Percentiles rank a stretch among this genome's conserved stretches.
phyloP scores from a whole-genome alignment of 2,329 filamentous ascomycete species.

The Beauveria sp. region DNA sequence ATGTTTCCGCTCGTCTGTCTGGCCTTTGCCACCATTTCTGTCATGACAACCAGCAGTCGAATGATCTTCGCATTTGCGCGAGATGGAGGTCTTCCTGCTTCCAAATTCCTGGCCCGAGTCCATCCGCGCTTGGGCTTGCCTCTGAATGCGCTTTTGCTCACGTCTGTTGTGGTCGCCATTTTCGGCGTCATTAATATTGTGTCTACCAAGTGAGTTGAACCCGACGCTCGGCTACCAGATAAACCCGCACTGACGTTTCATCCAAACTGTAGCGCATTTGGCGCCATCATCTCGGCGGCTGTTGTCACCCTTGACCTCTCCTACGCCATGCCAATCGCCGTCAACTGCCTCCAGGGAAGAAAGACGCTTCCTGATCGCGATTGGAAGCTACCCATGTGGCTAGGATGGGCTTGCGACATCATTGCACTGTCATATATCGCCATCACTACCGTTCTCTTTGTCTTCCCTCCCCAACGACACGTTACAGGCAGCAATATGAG shows the following conservation, averaged over 20 bases:
- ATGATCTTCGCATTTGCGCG: constrained; percentile 60
- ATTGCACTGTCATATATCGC: constrained; percentile 54
- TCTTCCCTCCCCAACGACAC: constrained; percentile 62
- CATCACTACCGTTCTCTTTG: constrained; percentile 63
- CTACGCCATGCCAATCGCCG: constrained; percentile 65
- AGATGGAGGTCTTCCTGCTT: constrained; percentile 59
- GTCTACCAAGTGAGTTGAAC: constrained; percentile 34
- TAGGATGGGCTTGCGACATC: constrained; percentile 29
- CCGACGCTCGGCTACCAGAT: too few species aligned
- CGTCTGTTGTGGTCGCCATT: constrained; percentile 52
- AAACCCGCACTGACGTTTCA: background rate
- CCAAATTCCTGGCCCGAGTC: constrained; percentile 51
- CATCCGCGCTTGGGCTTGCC: constrained; percentile 56
- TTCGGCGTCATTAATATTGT: constrained; percentile 66
- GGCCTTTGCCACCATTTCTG: constrained; percentile 53
- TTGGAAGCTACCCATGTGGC: constrained; percentile 26
- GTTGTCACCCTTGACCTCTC: constrained; percentile 66
- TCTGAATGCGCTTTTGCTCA: constrained; percentile 57
- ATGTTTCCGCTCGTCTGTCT: constrained; percentile 60
- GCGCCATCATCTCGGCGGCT: constrained; percentile 61
- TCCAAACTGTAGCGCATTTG: constrained; percentile 49
- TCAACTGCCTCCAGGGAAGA: constrained; percentile 61
- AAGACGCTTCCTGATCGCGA: constrained; percentile 50
- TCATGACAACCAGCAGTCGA: constrained; percentile 58
- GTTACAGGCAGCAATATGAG: constrained; percentile 62